Evolutionary conservation across 2,329 filamentous ascomycete genomes (phyloP).

Genomic region (Colletotrichum siamense): DNA sequence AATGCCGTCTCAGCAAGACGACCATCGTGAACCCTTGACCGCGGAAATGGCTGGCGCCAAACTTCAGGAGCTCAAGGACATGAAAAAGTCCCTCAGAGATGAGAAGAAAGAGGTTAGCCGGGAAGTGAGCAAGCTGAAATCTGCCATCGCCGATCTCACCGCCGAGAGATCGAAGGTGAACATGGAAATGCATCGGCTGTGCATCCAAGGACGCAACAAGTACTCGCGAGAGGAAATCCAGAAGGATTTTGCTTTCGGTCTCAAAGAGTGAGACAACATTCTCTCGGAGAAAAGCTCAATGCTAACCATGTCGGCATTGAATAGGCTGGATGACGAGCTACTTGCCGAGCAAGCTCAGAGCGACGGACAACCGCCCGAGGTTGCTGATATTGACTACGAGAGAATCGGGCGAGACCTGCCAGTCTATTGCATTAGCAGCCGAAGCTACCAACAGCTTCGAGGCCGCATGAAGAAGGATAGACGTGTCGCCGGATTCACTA

Average conservation of each 20-base stretch:
- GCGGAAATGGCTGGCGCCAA: neutral
- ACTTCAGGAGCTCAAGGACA: neutral
- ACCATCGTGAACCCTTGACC: neutral
- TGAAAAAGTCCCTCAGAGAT: neutral
- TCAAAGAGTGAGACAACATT: slow-evolving; percentile 50
- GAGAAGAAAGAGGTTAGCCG: neutral
- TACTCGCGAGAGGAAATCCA: slow-evolving; percentile 45
- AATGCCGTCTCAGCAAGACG: neutral
- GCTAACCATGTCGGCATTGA: slow-evolving; percentile 31
- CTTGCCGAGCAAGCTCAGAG: neutral
- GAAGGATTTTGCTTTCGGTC: slow-evolving; percentile 26
- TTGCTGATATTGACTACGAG: slow-evolving; percentile 60
- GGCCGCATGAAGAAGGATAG: slow-evolving; percentile 59
- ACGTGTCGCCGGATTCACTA: slow-evolving; percentile 55
- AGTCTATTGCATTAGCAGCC: slow-evolving; percentile 69
- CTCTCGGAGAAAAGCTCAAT: slow-evolving; percentile 51
- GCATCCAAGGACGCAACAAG: slow-evolving; percentile 61
- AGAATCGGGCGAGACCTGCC: slow-evolving; percentile 59
- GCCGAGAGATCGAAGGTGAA: neutral
- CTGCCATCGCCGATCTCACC: neutral
- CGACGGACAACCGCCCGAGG: neutral
- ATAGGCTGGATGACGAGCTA: slow-evolving; percentile 9
- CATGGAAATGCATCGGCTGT: slow-evolving; percentile 25
- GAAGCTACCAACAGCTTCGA: slow-evolving; percentile 67
- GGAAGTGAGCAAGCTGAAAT: neutral